Evolutionary conservation across 768 basidiomycete genomes (phyloP), one percentile per base, ranked within the genome.

Genomic region (Hygrophorus russula): DNA sequence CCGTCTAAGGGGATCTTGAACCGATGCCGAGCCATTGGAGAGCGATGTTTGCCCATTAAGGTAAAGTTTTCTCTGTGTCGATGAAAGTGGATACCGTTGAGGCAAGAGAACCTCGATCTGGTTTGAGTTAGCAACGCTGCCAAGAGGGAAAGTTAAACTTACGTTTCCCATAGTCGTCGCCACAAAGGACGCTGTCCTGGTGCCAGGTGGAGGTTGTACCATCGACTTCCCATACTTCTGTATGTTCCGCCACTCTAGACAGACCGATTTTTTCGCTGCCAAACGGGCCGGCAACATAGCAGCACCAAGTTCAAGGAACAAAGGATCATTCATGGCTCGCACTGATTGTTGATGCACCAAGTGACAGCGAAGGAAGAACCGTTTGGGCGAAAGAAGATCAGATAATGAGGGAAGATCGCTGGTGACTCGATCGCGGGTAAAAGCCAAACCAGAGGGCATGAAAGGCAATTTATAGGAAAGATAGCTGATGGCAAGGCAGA

Each of bases 341-440:
- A 48, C 49, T 0, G 66, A 53, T 46, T 72, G 68, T 17, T 55
- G 51, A 51, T 66, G 61, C 18, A 70, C 57, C 33, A 56, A 45
- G 29, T 49, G 50, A n/a, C 62, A 65, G 5, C 76, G 65, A 18
- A 68, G 51, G 38, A 72, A 48, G 54, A 80, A 76, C 13, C 74
- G 67, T 18, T 57, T 50, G n/a, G 51, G 60, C 1, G 72, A 66
- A 18, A 79, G 60, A 7, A 79, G 54, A 4, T 62, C 50, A 2
- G 46, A 50, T 40, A 68, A 66, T 2, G 63, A 47, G 1, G 77
- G 76, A 18, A 70, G 51, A 1, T 53, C 50, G 46, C 60, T 57
- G 4, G 64, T 69, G 11, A 51, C 65, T 32, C 50, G 49, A 18
- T 70, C 24, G 47, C 32, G n/a, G n/a, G 48, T 53, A 8, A 36